Percentiles rank a stretch among this genome's conserved stretches.
phyloP scores from a whole-genome alignment of 768 basidiomycete genomes.

The Rhizopogon roseolus region DNA sequence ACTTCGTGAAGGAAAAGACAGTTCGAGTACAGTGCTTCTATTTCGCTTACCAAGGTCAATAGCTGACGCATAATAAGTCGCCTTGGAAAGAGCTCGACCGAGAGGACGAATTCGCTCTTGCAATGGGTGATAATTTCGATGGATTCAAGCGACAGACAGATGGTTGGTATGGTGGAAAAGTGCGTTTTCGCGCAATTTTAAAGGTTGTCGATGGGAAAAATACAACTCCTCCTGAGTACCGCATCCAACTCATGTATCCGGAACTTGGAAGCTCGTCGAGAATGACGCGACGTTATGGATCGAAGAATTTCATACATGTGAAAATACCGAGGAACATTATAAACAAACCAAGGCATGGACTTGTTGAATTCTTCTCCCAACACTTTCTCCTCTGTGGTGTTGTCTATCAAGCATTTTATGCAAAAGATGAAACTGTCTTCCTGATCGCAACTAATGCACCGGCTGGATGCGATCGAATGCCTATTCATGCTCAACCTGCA shows the following conservation, averaged over 20 bases:
- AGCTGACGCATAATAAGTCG: slow-evolving; percentile 30
- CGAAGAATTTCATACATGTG: slow-evolving; percentile 50
- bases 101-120: slow-evolving; percentile 34
- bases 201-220: slow-evolving; percentile 9
- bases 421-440: slow-evolving; percentile 56
- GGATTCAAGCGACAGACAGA: slow-evolving; percentile 34
- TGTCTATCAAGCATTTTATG: slow-evolving; percentile 57
- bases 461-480: not conserved
- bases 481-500: not conserved
- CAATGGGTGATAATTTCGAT: not conserved
- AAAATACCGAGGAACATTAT: slow-evolving; percentile 33
- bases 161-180: slow-evolving; percentile 59
- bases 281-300: slow-evolving; percentile 59
- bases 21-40: slow-evolving; percentile 8
- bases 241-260: slow-evolving; percentile 42
- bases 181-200: slow-evolving; percentile 46
- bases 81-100: slow-evolving; percentile 62
- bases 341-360: slow-evolving; percentile 22
- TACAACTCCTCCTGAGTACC: slow-evolving; percentile 15
- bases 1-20: slow-evolving; percentile 9
- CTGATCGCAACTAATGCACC: slow-evolving; percentile 42
- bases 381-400: slow-evolving; percentile 49
- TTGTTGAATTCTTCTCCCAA: slow-evolving; percentile 39
- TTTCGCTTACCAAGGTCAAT: slow-evolving; percentile 12
- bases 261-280: slow-evolving; percentile 51